These are phyloP conservation scores for Verticillium nubilum DNA, from an alignment of 2,329 filamentous ascomycete genomes.

Conservation along the genomic window DNA sequence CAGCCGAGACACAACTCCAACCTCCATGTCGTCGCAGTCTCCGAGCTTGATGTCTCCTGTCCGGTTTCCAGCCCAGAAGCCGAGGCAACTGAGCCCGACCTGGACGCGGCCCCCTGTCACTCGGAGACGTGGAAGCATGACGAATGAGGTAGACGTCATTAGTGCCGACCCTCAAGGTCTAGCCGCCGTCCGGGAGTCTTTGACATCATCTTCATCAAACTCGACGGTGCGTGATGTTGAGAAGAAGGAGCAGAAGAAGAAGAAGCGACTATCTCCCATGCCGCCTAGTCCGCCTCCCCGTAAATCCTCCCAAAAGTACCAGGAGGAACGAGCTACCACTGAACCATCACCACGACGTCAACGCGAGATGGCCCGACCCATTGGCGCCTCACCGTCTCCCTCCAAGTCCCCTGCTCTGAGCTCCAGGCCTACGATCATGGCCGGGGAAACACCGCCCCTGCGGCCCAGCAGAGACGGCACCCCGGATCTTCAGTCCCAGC, in stretches of 20 bases:
- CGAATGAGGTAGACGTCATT: constrained; percentile 41
- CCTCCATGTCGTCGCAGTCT: constrained; percentile 71
- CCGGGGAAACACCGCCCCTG: constrained; percentile 40
- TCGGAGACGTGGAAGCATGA: constrained; percentile 50
- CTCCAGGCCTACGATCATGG: constrained; percentile 2
- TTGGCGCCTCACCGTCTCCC: not conserved
- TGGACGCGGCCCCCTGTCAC: constrained; percentile 55
- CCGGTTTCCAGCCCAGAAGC: constrained; percentile 35
- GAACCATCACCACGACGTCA: constrained; percentile 5
- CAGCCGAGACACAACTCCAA: constrained; percentile 73
- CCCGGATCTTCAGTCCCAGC: constrained; percentile 52
- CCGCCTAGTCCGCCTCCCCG: constrained; percentile 58
- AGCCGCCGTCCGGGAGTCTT: constrained; percentile 61
- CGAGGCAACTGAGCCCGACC: constrained; percentile 49
- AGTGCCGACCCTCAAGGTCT: constrained; percentile 51
- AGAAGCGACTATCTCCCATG: constrained; percentile 37
- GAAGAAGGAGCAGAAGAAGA: constrained; percentile 25
- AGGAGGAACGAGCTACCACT: constrained; percentile 13
- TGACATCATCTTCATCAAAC: constrained; percentile 67
- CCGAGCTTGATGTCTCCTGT: constrained; percentile 52
- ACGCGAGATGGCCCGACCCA: not conserved
- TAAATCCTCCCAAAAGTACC: constrained; percentile 55
- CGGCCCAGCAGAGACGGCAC: constrained; percentile 67
- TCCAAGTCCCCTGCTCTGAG: constrained; percentile 15
- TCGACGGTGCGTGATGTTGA: constrained; percentile 58